Evolutionary conservation across 108 stramenopile species (phyloP), one percentile per base, ranked within the genome.

Genomic region (Pseudonitzschia pungens): DNA sequence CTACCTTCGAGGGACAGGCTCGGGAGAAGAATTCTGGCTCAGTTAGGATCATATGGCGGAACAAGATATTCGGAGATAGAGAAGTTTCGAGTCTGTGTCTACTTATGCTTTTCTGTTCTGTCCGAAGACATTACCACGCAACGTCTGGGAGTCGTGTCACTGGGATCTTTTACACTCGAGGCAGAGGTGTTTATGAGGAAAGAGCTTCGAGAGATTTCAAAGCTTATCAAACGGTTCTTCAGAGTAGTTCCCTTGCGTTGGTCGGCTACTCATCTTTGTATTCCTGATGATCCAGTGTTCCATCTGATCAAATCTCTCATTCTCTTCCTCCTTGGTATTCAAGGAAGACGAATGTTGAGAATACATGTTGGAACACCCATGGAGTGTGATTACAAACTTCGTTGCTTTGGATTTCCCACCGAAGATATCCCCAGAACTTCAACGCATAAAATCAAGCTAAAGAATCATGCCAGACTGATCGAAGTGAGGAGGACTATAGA

Each of bases 301-400:
- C 66, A 29, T 11, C 16, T 48, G 18, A 22, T 50, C 43, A 67
- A 50, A 67, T 22, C 66, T n/a, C 26, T 45, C 21, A 24, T 50
- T 44, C 40, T 67, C 12, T 67, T 67, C 27, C 43, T 50, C 29
- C 60, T 3, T 12, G 60, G 60, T 8, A 18, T 40, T 12, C 27
- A 62, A 16, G 60, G 60, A 36, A 62, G 60, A 21, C 36, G 14
- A 62, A 62, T 62, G 33, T 0, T 56, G 27, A 44, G 59, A 44
- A 59, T 68, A 31, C 65, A 75, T 33, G 36, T 43, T 58, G 74
- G 74, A 10, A 60, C 74, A 21, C 65, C 36, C 44, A 57, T 75
- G 66, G 74, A 75, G 43, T 67, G 65, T 45, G 28, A 32, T 29
- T 75, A 69, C 64, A 44, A 33, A 21, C 74, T 75, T 26, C 51